A percentile compares a stretch with the other conserved stretches of the same genome.
phyloP scores from a whole-genome alignment of 768 basidiomycete genomes.

The Daedaleopsis nitida region DNA sequence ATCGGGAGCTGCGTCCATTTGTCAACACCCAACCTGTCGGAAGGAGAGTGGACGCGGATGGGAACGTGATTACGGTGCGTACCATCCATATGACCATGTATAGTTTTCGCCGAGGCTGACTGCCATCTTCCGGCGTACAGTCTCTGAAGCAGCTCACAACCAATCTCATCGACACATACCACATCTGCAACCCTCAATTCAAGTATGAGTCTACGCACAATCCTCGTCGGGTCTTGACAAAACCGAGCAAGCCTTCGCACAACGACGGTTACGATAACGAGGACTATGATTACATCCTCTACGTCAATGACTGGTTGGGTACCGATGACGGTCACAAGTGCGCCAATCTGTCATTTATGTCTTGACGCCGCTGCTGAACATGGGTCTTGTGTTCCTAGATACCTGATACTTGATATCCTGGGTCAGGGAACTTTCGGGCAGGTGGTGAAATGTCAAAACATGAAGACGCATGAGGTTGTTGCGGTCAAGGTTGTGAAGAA shows the following conservation, averaged over 20 bases:
- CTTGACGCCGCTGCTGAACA: not conserved
- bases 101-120: slow-evolving; percentile 14
- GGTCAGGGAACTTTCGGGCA: slow-evolving; percentile 99
- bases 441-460: slow-evolving; percentile 99
- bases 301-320: slow-evolving; percentile 98
- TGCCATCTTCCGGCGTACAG: slow-evolving; percentile 34
- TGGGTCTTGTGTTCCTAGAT: slow-evolving; percentile 49
- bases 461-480: slow-evolving; percentile 98
- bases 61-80: slow-evolving; percentile 81
- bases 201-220: slow-evolving; percentile 94
- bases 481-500: slow-evolving; percentile 99
- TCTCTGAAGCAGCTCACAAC: slow-evolving; percentile 76
- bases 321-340: slow-evolving; percentile 95
- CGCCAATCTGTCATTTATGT: slow-evolving; percentile 35
- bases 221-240: slow-evolving; percentile 94
- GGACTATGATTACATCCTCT: slow-evolving; percentile 98
- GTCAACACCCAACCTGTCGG: slow-evolving; percentile 62
- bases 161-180: slow-evolving; percentile 87
- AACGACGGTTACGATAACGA: slow-evolving; percentile 99
- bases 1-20: slow-evolving; percentile 76
- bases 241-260: slow-evolving; percentile 92
- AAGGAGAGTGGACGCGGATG: slow-evolving; percentile 77
- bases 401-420: slow-evolving; percentile 95
- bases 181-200: slow-evolving; percentile 93
- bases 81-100: not conserved